Evolutionary conservation across 1,284 basidiomycete species (phyloP).

Genomic region (Fistulina hepatica): DNA sequence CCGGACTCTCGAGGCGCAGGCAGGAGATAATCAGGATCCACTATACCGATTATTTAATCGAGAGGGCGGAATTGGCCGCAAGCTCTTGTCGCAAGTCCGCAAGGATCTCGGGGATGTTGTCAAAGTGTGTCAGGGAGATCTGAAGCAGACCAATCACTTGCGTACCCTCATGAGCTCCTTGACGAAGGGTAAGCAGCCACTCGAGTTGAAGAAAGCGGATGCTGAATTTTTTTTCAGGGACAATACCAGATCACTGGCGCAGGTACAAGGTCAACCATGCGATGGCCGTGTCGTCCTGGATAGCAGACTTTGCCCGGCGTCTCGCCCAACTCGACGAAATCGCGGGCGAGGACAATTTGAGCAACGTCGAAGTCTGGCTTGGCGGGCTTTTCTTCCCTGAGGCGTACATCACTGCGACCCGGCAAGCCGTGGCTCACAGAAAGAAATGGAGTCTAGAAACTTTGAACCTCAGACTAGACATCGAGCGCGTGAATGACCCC

Average conservation of each 20-base stretch:
- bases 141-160: slow-evolving; percentile 92
- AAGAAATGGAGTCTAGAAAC: slow-evolving; percentile 89
- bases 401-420: slow-evolving; percentile 88
- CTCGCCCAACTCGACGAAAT: slow-evolving; percentile 75
- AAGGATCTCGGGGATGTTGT: slow-evolving; percentile 74
- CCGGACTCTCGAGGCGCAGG: slow-evolving; percentile 50
- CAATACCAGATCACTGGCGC: slow-evolving; percentile 80
- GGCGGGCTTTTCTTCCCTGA: slow-evolving; percentile 93
- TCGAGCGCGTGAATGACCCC: slow-evolving; percentile 66
- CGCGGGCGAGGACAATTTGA: slow-evolving; percentile 53
- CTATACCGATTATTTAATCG: slow-evolving; percentile 80
- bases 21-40: slow-evolving; percentile 68
- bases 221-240: slow-evolving; percentile 37
- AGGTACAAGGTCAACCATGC: slow-evolving; percentile 79
- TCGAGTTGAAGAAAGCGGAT: slow-evolving; percentile 9
- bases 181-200: slow-evolving; percentile 59
- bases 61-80: slow-evolving; percentile 75
- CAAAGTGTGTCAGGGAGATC: slow-evolving; percentile 73
- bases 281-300: slow-evolving; percentile 76
- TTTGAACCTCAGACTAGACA: slow-evolving; percentile 67
- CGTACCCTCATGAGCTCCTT: slow-evolving; percentile 79
- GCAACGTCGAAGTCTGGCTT: slow-evolving; percentile 76
- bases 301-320: slow-evolving; percentile 71
- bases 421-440: slow-evolving; percentile 84
- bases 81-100: slow-evolving; percentile 66